Evolutionary conservation across 345 rosid species (phyloP).

Genomic region (Corymbia maculata): DNA sequence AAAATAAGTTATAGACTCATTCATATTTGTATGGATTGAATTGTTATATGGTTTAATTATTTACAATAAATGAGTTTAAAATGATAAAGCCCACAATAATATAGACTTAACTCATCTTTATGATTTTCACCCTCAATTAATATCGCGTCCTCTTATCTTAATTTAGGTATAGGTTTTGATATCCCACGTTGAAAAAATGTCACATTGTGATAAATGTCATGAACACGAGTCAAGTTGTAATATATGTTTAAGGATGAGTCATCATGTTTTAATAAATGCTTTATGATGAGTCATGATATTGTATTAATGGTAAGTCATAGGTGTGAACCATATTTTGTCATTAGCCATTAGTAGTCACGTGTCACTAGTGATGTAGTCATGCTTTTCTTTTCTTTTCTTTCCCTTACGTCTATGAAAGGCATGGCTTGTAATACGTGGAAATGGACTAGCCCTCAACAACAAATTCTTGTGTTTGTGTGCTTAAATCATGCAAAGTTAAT

Average conservation of each 20-base stretch:
- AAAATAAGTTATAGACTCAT: too few species aligned
- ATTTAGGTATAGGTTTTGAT: background rate
- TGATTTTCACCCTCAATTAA: background rate
- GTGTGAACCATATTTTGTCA: background rate
- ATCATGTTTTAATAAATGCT: background rate
- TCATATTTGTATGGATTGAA: background rate
- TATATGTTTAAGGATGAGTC: background rate
- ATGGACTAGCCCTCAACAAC: background rate
- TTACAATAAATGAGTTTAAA: too few species aligned
- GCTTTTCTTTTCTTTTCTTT: background rate
- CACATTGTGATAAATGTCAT: background rate
- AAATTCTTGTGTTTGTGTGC: too few species aligned
- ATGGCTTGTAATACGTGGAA: background rate
- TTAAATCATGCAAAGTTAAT: too few species aligned
- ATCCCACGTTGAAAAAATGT: background rate
- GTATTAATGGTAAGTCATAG: background rate
- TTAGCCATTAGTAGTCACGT: background rate
- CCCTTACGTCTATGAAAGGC: background rate
- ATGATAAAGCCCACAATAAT: background rate
- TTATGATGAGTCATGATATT: background rate
- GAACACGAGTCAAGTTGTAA: background rate
- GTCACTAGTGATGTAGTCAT: background rate
- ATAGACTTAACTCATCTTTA: background rate
- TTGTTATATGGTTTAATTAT: too few species aligned
- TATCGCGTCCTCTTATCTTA: rapidly evolving